These are phyloP conservation scores for Lachancea quebecensis DNA, from an alignment of 805 yeast genomes.

Conservation along the genomic window DNA sequence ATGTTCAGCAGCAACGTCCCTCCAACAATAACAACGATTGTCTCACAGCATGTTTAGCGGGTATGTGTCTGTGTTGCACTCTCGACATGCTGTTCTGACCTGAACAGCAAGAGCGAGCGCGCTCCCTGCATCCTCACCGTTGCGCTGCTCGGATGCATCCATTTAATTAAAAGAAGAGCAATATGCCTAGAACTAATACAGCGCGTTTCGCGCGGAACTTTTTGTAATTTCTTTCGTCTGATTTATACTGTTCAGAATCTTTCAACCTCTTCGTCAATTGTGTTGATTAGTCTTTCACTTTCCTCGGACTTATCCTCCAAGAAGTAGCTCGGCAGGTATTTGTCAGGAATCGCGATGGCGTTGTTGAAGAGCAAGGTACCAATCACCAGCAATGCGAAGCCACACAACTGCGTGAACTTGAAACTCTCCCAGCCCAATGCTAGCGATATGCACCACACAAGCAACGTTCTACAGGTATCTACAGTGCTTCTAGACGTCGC, in stretches of 20 bases:
- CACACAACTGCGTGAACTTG: constrained; percentile 52
- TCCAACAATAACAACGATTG: constrained; percentile 36
- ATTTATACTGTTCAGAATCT: constrained; percentile 19
- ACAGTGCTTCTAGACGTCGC: constrained; percentile 77
- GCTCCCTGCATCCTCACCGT: neutral
- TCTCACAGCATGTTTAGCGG: constrained; percentile 48
- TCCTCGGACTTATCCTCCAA: constrained; percentile 24
- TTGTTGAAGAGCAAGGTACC: constrained; percentile 75
- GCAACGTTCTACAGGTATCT: constrained; percentile 67
- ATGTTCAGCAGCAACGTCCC: constrained; percentile 44
- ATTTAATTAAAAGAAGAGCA: neutral
- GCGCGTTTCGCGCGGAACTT: neutral
- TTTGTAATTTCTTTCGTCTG: neutral
- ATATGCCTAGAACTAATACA: too few species aligned
- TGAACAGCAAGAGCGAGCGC: neutral
- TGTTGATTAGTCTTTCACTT: constrained; percentile 28
- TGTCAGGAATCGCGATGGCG: constrained; percentile 45
- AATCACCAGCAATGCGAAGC: constrained; percentile 55
- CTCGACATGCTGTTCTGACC: constrained; percentile 42
- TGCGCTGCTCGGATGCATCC: neutral
- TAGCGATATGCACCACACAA: constrained; percentile 70
- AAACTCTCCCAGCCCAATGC: constrained; percentile 71
- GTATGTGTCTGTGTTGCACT: constrained; percentile 50
- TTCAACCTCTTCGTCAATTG: constrained; percentile 38
- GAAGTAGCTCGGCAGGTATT: constrained; percentile 44